A percentile compares a stretch with the other conserved stretches of the same genome.
These are phyloP conservation scores for Orbilia brochopaga DNA, from an alignment of 2,329 filamentous ascomycete genomes.

Conservation along the genomic window DNA sequence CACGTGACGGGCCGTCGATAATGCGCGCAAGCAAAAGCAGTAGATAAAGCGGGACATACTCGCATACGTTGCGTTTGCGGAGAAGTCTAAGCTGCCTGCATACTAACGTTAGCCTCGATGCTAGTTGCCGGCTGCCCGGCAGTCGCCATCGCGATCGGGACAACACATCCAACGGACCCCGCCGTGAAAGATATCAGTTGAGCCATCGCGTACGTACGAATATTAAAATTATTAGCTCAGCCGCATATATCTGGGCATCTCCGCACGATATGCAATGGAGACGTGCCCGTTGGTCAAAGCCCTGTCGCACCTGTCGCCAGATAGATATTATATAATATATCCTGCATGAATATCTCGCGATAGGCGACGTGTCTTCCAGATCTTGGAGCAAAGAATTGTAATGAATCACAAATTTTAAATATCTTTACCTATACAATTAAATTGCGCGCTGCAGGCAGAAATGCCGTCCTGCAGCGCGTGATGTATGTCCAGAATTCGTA, in stretches of 20 bases:
- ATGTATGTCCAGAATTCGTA: too few relatives aligned
- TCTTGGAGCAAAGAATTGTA: conserved; percentile 20
- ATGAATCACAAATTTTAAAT: neutral
- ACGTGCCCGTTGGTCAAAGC: neutral
- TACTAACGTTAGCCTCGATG: neutral
- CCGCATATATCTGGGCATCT: too few relatives aligned
- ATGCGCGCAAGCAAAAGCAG: neutral
- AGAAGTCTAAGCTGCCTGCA: neutral
- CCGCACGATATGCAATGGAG: neutral
- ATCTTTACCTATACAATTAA: too few relatives aligned
- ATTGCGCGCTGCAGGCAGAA: conserved; percentile 13
- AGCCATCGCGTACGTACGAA: neutral
- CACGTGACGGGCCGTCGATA: neutral
- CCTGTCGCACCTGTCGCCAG: neutral
- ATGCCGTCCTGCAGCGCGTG: conserved; percentile 1
- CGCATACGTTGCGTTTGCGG: neutral
- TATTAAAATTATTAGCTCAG: neutral
- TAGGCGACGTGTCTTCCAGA: conserved; percentile 49
- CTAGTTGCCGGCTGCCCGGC: neutral
- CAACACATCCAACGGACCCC: neutral
- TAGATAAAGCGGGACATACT: neutral
- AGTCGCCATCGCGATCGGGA: neutral
- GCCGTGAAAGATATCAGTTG: neutral
- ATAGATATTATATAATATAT: neutral
- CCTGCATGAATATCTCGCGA: conserved; percentile 8